These are phyloP conservation scores for Diplodia sapinea DNA, from an alignment of 2,329 filamentous ascomycete genomes.

Conservation along the genomic window DNA sequence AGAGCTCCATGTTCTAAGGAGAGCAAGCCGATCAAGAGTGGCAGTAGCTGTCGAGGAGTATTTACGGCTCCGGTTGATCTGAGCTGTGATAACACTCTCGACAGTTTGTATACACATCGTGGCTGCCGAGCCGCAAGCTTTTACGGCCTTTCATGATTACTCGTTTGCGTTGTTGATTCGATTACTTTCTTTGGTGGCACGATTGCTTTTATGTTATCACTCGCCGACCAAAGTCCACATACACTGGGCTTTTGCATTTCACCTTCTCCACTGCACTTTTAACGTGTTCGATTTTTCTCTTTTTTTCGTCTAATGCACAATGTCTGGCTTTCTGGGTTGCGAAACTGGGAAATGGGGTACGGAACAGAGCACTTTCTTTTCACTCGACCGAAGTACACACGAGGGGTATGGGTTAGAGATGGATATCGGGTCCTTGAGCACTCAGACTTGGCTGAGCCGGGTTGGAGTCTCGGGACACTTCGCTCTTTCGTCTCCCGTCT, in stretches of 20 bases:
- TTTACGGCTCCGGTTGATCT: slow-evolving; percentile 34
- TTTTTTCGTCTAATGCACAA: slow-evolving; percentile 25
- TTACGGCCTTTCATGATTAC: slow-evolving; percentile 48
- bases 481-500: slow-evolving; percentile 9
- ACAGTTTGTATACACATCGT: slow-evolving; percentile 46
- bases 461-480: slow-evolving; percentile 1
- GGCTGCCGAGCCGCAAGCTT: slow-evolving; percentile 36
- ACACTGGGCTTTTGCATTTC: slow-evolving; percentile 6
- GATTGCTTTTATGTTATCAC: slow-evolving; percentile 4
- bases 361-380: slow-evolving; percentile 26
- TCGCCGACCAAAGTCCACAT: slow-evolving; percentile 1
- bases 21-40: slow-evolving; percentile 30
- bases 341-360: slow-evolving; percentile 17
- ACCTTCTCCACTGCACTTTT: slow-evolving; percentile 22
- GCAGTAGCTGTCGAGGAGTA: slow-evolving; percentile 34
- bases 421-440: background rate
- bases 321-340: slow-evolving; percentile 19
- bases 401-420: background rate
- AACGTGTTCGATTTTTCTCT: slow-evolving; percentile 22
- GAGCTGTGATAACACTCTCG: slow-evolving; percentile 33
- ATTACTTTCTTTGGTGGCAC: slow-evolving; percentile 14
- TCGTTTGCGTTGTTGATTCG: slow-evolving; percentile 38
- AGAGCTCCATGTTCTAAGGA: slow-evolving; percentile 67
- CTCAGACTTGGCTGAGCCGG: slow-evolving; percentile 17
- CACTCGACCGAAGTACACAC: background rate